Evolutionary conservation across 345 rosid species (phyloP), one percentile per base, ranked within the genome.

Genomic region (Crucihimalaya himalaica): DNA sequence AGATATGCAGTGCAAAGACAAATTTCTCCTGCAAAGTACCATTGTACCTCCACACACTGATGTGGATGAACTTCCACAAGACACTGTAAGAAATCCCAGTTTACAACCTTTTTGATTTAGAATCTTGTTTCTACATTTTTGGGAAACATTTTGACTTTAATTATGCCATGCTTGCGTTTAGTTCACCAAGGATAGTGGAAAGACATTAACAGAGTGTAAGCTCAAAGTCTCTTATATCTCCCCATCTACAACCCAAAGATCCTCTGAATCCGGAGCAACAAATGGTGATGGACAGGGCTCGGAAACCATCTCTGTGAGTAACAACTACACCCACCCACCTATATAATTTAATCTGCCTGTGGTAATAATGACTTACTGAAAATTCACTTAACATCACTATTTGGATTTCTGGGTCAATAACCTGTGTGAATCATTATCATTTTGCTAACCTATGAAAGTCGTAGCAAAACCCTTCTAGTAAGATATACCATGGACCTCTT

Each of bases 1-100:
- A 18, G 92, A 88, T 74, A 83, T 92, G 97, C 97, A 87, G 74
- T 92, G 99, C 86, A 95, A 88, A 83, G 99, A 95, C 82, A 95
- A 92, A 70, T 95, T 95, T 85, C 95, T 95, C 76, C 80, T 95
- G 53, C 99, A 87, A 82, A 87, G 99, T 76, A 90, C 97, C 21
- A 72, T 78, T 20, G 97, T 95, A 61, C 86, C 85, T 61, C 81
- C 92, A 10, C 87, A 87, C 82, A 81, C 85, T 23, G 97, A 92
- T 68, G 88, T 86, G 5, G 97, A 95, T 78, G 97, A 88, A 50
- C 89, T 95, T 72, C 86, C 97, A 11, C 85, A 86, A 48, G 94
- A 92, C 73, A 90, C 89, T 12, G 99, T 95, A 82, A 81, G 90
- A 14, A 3, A 21, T 43, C 28, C 42, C 32, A 18, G 3, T 12